Conservation (phyloP, 2,329 filamentous ascomycete species). For the Xenoacremonium recifei region DNA sequence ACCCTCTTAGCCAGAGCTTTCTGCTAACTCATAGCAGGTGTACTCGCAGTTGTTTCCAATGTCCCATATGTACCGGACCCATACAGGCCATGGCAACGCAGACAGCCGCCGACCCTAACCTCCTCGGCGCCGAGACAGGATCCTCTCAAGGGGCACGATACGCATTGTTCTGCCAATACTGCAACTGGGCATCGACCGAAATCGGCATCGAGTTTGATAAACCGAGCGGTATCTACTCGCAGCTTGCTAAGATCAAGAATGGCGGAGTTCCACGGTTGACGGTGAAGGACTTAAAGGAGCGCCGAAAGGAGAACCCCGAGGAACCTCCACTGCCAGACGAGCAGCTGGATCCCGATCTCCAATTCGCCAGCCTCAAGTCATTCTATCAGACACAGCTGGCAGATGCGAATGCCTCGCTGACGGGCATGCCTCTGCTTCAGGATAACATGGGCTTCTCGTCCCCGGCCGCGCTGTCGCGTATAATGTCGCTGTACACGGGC, state of each 20-base stretch:
- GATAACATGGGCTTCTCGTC: constrained; percentile 61
- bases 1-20: neutral
- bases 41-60: constrained; percentile 93
- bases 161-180: constrained; percentile 84
- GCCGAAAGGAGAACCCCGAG: constrained; percentile 46
- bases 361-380: constrained; percentile 70
- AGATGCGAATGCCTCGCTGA: constrained; percentile 53
- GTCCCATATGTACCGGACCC: constrained; percentile 81
- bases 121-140: constrained; percentile 41
- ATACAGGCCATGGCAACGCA: constrained; percentile 74
- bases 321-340: constrained; percentile 38
- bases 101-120: constrained; percentile 44
- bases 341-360: constrained; percentile 61
- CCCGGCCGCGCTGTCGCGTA: constrained; percentile 77
- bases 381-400: constrained; percentile 83
- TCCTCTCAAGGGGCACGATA: constrained; percentile 54
- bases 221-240: constrained; percentile 78
- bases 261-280: constrained; percentile 53
- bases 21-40: too few relatives aligned
- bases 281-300: constrained; percentile 49
- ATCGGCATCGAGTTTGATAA: constrained; percentile 89
- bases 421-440: constrained; percentile 40
- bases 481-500: constrained; percentile 86
- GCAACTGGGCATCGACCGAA: constrained; percentile 88
- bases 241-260: constrained; percentile 70